A percentile compares a stretch with the other conserved stretches of the same genome.
Evolutionary conservation across 208 protist species (phyloP).

Genomic region (Novymonas esmeraldas): DNA sequence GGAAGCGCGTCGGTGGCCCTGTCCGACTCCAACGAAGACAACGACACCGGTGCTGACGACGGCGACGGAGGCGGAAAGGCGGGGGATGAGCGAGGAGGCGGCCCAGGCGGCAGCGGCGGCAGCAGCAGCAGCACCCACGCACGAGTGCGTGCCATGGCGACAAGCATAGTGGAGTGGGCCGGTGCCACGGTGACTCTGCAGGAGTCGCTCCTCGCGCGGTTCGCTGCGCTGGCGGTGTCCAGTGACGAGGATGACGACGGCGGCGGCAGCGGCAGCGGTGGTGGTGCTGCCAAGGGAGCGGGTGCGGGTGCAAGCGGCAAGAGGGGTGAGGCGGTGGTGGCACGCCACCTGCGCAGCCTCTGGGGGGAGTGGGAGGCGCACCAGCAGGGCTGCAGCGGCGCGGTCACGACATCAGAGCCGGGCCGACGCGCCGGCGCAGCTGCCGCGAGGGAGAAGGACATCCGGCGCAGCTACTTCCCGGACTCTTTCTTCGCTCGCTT

Average conservation of each 20-base stretch:
- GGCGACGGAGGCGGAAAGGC: background rate
- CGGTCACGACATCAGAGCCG: background rate
- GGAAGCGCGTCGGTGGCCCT: background rate
- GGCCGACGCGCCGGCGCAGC: background rate
- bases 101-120: too few species aligned
- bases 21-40: too few species aligned
- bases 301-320: background rate
- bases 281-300: background rate
- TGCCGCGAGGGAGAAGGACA: slow-evolving; percentile 26
- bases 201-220: slow-evolving; percentile 24
- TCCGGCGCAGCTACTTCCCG: slow-evolving; percentile 72
- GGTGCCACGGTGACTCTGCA: slow-evolving; percentile 20
- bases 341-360: slow-evolving; percentile 20
- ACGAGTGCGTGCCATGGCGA: slow-evolving; percentile 16
- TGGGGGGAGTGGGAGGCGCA: slow-evolving; percentile 25
- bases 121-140: slow-evolving; percentile 13
- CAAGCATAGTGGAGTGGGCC: slow-evolving; percentile 18
- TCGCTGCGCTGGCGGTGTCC: background rate
- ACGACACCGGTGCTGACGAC: background rate
- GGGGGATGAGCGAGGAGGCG: background rate
- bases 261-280: background rate
- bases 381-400: slow-evolving; percentile 12
- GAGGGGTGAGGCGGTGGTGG: slow-evolving; percentile 8
- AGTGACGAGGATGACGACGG: background rate
- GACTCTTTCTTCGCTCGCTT: slow-evolving; percentile 78